Evolutionary conservation across 345 rosid species (phyloP).

Genomic region (Reutealis trisperma): DNA sequence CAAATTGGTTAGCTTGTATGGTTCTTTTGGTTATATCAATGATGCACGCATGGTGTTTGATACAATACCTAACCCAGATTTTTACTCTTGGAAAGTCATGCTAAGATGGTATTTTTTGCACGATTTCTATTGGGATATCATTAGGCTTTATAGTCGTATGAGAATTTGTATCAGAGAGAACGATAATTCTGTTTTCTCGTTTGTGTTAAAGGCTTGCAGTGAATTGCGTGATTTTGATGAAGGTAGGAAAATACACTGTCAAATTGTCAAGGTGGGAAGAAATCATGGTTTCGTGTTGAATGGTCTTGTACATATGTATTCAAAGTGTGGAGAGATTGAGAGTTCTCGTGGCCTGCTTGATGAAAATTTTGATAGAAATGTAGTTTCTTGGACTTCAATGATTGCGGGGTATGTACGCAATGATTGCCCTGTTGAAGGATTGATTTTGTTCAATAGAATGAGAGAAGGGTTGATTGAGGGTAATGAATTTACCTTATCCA

Average conservation of each 20-base stretch:
- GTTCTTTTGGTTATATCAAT: constrained; percentile 46
- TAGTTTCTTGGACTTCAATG: constrained; percentile 60
- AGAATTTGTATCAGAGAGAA: constrained; percentile 28
- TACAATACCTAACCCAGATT: constrained; percentile 63
- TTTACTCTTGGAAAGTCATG: constrained; percentile 71
- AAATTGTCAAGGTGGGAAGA: constrained; percentile 20
- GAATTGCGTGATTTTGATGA: constrained; percentile 49
- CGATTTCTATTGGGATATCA: constrained; percentile 37
- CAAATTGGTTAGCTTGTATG: constrained; percentile 63
- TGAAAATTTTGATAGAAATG: constrained; percentile 45
- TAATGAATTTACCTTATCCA: constrained; percentile 40
- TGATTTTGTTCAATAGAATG: constrained; percentile 48
- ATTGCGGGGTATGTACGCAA: constrained; percentile 53
- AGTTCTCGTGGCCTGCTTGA: constrained; percentile 52
- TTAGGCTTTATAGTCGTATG: constrained; percentile 43
- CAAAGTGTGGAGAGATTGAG: constrained; percentile 37
- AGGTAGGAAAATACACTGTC: constrained; percentile 35
- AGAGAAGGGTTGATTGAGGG: constrained; percentile 28
- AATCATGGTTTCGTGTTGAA: constrained; percentile 24
- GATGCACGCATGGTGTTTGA: constrained; percentile 75
- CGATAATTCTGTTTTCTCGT: constrained; percentile 59
- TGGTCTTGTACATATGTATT: constrained; percentile 47
- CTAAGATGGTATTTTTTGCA: constrained; percentile 65
- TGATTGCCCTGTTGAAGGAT: constrained; percentile 33
- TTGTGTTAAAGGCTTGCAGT: constrained; percentile 68